These are phyloP conservation scores for Neonectria punicea DNA, from an alignment of 2,329 filamentous ascomycete genomes.

Conservation along the genomic window DNA sequence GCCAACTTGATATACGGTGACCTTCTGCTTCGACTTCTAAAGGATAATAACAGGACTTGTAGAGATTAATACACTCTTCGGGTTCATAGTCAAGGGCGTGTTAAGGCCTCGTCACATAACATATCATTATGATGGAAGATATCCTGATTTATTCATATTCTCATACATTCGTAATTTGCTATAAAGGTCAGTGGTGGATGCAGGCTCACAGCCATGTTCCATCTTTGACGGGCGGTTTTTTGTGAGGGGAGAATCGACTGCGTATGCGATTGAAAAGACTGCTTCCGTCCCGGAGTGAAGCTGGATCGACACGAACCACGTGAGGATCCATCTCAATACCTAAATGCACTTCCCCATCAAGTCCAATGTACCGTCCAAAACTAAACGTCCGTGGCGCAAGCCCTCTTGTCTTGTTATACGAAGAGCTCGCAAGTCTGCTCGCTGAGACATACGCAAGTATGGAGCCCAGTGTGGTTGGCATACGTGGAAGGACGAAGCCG, in stretches of 20 bases:
- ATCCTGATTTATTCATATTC: background rate
- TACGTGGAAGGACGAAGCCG: constrained; percentile 56
- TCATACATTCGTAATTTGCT: background rate
- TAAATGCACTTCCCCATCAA: constrained; percentile 57
- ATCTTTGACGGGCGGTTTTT: background rate
- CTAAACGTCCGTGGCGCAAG: constrained; percentile 47
- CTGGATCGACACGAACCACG: constrained; percentile 45
- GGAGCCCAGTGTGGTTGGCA: constrained; percentile 63
- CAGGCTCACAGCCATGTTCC: constrained; percentile 20
- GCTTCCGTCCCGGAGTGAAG: background rate
- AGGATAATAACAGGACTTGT: no score
- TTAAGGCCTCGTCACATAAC: no score
- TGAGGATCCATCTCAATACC: constrained; percentile 63
- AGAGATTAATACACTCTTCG: no score
- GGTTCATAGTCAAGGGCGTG: no score
- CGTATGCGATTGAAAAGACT: background rate
- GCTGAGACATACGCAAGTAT: constrained; percentile 59
- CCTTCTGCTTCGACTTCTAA: background rate
- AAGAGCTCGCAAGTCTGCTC: constrained; percentile 47
- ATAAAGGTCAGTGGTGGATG: background rate
- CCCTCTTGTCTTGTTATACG: background rate
- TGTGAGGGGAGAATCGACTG: background rate
- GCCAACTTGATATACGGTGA: background rate
- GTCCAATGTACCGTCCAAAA: constrained; percentile 61
- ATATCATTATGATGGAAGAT: background rate